A percentile compares a stretch with the other conserved stretches of the same genome.
phyloP scores from a whole-genome alignment of 352 stramenopile genomes.

The Phytopythium vexans region DNA sequence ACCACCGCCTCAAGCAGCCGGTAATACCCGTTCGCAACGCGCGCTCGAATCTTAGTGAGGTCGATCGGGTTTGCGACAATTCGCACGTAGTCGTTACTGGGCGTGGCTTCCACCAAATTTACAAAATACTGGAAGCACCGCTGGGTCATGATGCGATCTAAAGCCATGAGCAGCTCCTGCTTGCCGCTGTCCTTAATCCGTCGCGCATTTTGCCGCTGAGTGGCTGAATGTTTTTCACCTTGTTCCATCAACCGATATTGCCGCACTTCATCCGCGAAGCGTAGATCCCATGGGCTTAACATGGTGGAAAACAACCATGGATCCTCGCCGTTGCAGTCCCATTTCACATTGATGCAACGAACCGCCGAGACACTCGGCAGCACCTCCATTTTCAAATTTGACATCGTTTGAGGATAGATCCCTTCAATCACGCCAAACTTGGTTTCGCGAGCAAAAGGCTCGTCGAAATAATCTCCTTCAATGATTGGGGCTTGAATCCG shows the following conservation, averaged over 20 bases:
- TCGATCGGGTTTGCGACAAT: constrained; percentile 3
- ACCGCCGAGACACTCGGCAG: too few species aligned
- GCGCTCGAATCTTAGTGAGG: constrained; percentile 1
- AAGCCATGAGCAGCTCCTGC: neutral
- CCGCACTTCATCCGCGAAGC: neutral
- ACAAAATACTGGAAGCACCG: constrained; percentile 1
- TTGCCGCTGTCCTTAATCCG: neutral
- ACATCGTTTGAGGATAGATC: too few species aligned
- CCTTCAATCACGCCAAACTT: too few species aligned
- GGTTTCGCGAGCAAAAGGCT: too few species aligned
- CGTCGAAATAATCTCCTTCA: neutral
- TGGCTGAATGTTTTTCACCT: neutral
- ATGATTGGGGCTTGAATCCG: neutral
- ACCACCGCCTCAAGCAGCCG: neutral
- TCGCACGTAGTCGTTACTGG: neutral
- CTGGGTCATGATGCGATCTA: constrained; percentile 3
- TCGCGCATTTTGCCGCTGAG: neutral
- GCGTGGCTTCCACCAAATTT: too few species aligned
- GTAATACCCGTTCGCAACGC: constrained; percentile 1
- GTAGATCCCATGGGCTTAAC: neutral
- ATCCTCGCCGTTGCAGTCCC: neutral
- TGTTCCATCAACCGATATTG: neutral
- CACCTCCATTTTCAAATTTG: too few species aligned
- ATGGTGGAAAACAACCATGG: neutral
- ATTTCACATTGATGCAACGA: neutral